Evolutionary conservation across 108 stramenopile genomes (phyloP), one percentile per base, ranked within the genome.

Genomic region (Stephanodiscus triporus): DNA sequence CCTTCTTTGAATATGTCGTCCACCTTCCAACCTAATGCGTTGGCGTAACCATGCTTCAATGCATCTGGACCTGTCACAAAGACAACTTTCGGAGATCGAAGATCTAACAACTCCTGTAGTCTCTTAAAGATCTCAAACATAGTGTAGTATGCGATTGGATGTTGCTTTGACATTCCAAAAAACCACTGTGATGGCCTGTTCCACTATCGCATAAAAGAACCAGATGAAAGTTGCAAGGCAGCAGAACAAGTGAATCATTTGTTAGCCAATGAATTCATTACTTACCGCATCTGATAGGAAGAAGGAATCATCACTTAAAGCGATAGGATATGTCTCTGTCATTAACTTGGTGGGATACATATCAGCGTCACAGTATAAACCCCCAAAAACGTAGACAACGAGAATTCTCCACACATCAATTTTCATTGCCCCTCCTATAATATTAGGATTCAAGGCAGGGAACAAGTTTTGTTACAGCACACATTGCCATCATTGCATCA

Each of bases 371-470:
- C 24, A 62, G 45, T 83, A 83, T 19, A 83, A 27, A 1, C 82
- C 76, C 37, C 76, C 82, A 47, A 63, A 83, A 17, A 40, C 48
- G 29, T 68, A 83, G 1, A 83, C 13, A 13, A 83, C 42, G 13
- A 83, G 55, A 2, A 83, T 53, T 14, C 82, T 60, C 82, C 82
- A 83, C 23, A 83, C 49, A 69, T 83, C 82, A 40, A 83, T 74
- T 38, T 32, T 73, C 32, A 34, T 34, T 34, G 32, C 32, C 2
- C 32, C 32, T 34, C 2, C 32, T 34, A 34, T n/a, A 34, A 34
- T 34, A 34, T 2, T 34, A 34, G 32, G 32, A 34, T 34, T 34
- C 32, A 34, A 34, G 5, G 32, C 32, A 34, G 32, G 4, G 5
- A 34, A 34, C 19, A 19, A 49, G 48, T 2, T 6, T 6, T 49